Evolutionary conservation across 805 yeast species (phyloP), one percentile per base, ranked within the genome.

Genomic region (Cyberlindnera mrakii): DNA sequence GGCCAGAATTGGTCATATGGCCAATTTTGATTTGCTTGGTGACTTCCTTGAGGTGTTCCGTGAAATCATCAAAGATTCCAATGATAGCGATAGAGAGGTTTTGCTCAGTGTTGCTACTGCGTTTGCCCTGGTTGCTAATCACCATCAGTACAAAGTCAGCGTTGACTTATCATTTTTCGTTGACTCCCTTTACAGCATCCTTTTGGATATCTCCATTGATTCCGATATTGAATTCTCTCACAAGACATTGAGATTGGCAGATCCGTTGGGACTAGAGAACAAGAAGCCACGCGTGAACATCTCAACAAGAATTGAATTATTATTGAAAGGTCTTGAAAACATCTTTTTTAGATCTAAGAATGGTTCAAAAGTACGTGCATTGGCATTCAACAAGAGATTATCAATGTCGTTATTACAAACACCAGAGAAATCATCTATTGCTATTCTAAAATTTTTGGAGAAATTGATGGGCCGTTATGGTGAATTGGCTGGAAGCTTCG

Each of bases 11-110:
- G 96, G 98, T 3, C 93, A 84, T 55, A 81, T 90, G 80, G 89
- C 95, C 19, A 93, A 93, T 59, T 79, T 91, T 44, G 98, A 93
- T 51, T 70, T 93, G 36, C 74, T 93, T 52, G 98, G 98, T 20
- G 99, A 93, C 60, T 80, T 93, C 64, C 70, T 93, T 40, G 95
- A 84, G 59, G 96, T 90, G 7, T 72, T 93, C 62, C 74, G 90
- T 52, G 98, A 93, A 62, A 75, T 90, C 19, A 77, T 88, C 60
- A 54, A 57, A 11, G 85, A 75, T 43, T 65, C 65, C 50, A 64
- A 67, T 33, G 71, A 68, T 16, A 67, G 60, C 3, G 75, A 72
- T 8, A 71, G 96, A 50, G 89, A 88, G 49, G 71, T 86, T 0
- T 68, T 91, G 35, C 70, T 93, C 18, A 86, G 96, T 60, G 78